Base-by-base conservation (phyloP, 2,329 filamentous ascomycete genomes). In the Penicillium verrucosum region DNA sequence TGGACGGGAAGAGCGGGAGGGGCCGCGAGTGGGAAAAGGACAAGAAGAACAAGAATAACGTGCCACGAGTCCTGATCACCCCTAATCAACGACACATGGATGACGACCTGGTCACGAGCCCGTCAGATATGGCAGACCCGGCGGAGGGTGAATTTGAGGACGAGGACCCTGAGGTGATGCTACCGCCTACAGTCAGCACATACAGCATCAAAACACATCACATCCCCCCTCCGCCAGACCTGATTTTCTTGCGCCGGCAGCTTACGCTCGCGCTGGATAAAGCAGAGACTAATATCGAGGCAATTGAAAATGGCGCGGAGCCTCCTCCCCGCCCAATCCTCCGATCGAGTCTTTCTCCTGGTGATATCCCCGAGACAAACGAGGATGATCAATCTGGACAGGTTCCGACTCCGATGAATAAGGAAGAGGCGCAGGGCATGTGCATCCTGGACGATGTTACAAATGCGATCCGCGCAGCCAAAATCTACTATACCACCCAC, bases 111-210 rank as follows among this genome's bases (percentile, higher is more conserved):
- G 75, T 80, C 2, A 80, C 82, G 51, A 85, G 82, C 56, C 83
- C 83, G 12, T 76, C 81, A 32, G 73, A 75, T 7, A 62, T 59
- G 50, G 57, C 63, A 10, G 76, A 76, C 8, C 65, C 77, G 11
- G 72, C 75, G 2, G 81, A 81, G 29, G 81, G 77, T 46, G 81
- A 79, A 54, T 25, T 55, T 5, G 62, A 65, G 27, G 80, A 81
- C n/a, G 77, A 79, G 25, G 78, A 78, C 9, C 89, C 91, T 57
- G 83, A 85, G 30, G 83, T 88, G 59, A 93, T 99, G 85, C 85
- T 97, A 4, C 93, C 94, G n/a, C 94, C 94, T 0, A 99, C 94
- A 0, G 91, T 93, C 40, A 97, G 92, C 81, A 99, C 94, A 3
- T 99, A 97, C 75, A 92, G 90, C 63, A 86, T 92, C 68, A 88